Base-by-base conservation (phyloP, 148 eudicot genomes). In the Heliamphora exappendiculata region DNA sequence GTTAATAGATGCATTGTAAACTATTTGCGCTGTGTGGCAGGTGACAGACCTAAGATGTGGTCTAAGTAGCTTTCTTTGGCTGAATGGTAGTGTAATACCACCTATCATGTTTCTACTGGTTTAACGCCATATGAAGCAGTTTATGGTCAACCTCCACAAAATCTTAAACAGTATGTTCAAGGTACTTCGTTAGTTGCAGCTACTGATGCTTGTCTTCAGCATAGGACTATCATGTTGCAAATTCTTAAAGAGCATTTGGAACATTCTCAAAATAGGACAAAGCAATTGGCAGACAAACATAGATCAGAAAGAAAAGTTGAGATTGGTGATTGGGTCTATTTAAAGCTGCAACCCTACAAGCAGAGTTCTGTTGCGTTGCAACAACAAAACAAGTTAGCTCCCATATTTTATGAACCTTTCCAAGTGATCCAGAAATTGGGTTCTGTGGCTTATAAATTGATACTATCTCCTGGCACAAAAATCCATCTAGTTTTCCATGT, bases 401-500 rank as follows among this genome's bases (percentile, higher is more conserved):
- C 22, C 28, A 13, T 13, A 0, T 50, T 49, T 29, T 72, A 2
- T 28, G 60, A 62, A 0, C 62, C 59, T 5, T 50, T 11, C 17
- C 42, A n/a, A 19, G 24, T 28, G 6, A 12, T 50, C 24, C 41
- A 70, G 41, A 14, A 20, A 19, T 12, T 72, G 0, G 75, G 75
- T 3, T 16, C 19, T 2, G 60, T 31, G 5, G 75, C 62, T 1
- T 72, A 72, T 5, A 19, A 57, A 14, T 51, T 72, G 12, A 26
- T 2, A 1, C 24, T 72, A 3, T 44, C 42, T 1, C n/a, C 7
- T 10, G 26, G 11, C 1, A 2, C 62, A 1, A 11, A 14, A 6
- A 12, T 72, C 17, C 75, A 72, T 33, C 75, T 7, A 0, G 44
- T 72, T 13, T 72, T 72, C 45, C 75, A 72, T 51, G 62, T 72